These are phyloP conservation scores for Aspergillus niger DNA, from an alignment of 2,329 filamentous ascomycete genomes.

Conservation along the genomic window DNA sequence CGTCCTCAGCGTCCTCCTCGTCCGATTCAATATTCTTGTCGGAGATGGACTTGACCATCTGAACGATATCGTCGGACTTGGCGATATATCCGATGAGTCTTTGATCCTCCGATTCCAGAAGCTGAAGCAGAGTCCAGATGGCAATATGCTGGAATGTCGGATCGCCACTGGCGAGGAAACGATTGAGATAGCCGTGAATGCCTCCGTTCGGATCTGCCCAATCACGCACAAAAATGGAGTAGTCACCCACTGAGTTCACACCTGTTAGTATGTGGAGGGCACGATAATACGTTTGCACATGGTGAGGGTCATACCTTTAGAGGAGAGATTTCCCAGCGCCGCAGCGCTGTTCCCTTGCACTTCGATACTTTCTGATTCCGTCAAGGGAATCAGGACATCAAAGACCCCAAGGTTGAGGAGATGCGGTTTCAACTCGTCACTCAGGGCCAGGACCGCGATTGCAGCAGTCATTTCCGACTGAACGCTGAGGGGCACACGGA, in stretches of 20 bases:
- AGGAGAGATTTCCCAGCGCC: slow-evolving; percentile 91
- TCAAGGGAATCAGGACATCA: slow-evolving; percentile 92
- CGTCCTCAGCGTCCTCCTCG: slow-evolving; percentile 82
- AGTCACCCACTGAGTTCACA: slow-evolving; percentile 74
- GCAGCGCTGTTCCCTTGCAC: slow-evolving; percentile 98
- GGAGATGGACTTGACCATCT: slow-evolving; percentile 88
- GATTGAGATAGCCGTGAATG: slow-evolving; percentile 90
- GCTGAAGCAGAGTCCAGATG: slow-evolving; percentile 94
- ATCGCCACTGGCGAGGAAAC: slow-evolving; percentile 91
- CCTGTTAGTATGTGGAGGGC: slow-evolving; percentile 25
- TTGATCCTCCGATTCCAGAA: slow-evolving; percentile 93
- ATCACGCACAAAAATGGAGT: slow-evolving; percentile 91
- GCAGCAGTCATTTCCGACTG: slow-evolving; percentile 99
- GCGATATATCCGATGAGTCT: slow-evolving; percentile 85
- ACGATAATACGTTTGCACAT: background rate
- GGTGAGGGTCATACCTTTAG: slow-evolving; percentile 70
- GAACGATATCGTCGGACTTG: slow-evolving; percentile 85
- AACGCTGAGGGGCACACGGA: slow-evolving; percentile 89
- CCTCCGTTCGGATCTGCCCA: slow-evolving; percentile 92
- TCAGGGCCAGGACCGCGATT: slow-evolving; percentile 91
- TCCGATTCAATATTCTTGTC: slow-evolving; percentile 87
- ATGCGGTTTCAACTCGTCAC: slow-evolving; percentile 91
- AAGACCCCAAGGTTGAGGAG: slow-evolving; percentile 91
- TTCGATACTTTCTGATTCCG: slow-evolving; percentile 92
- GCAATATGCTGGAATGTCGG: slow-evolving; percentile 99